Evolutionary conservation across 495 filamentous ascomycete genomes (phyloP), one percentile per base, ranked within the genome.

Genomic region (Aspergillus bridgeri): DNA sequence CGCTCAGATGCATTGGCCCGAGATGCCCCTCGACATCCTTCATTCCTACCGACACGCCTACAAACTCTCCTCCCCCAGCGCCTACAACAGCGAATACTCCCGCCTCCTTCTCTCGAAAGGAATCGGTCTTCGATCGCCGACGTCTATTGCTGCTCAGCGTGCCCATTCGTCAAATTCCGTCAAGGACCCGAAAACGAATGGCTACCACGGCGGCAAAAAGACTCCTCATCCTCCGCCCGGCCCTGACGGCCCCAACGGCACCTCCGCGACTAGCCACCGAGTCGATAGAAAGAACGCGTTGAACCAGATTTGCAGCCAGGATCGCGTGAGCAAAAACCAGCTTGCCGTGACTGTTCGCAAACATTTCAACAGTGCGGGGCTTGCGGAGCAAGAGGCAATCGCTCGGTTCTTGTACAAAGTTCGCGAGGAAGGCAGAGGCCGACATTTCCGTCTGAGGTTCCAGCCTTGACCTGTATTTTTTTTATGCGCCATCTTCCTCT

Each of bases 351-450:
- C 87, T 9, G 90, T 94, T 22, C 77, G 92, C 57, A 96, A 92
- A 75, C 89, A 96, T 69, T 96, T 97, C 71, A 96, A 96, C 66
- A 86, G 84, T 21, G 79, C 89, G 49, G 90, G 88, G 9, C 83
- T 96, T 13, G 86, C 85, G 53, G 92, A 97, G 71, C 91, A 86
- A 61, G 92, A 96, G 64, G 87, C 91, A 29, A 89, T 96, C 54
- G 90, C 92, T 19, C 86, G 91, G 61, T 89, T 96, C 66, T 65
- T 94, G 49, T 95, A 97, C 74, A 92, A 89, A 60, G 87, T 92
- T 20, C 75, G 77, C n/a, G 76, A 79, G 59, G 77, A 78, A 51
- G 64, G 75, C 29, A 61, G 73, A 42, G 76, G 76, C 24, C 63
- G 73, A 22, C 71, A 76, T 50, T 79, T 79, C 25, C 67, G 77